Base-by-base conservation (phyloP, 495 filamentous ascomycete genomes). In the Xylaria palmicola region DNA sequence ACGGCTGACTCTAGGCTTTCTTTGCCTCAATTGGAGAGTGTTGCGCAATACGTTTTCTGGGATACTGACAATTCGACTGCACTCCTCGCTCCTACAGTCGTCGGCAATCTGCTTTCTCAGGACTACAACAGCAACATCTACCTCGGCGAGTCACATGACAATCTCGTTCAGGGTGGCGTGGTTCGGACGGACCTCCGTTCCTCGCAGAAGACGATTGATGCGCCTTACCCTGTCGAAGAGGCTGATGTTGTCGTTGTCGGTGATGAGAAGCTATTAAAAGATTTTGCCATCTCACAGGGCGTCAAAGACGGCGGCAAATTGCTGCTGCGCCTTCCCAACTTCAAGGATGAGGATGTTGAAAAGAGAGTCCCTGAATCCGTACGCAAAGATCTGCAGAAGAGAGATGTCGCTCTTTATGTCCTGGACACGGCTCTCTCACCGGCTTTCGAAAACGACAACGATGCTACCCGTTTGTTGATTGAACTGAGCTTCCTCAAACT, bases 41-140 rank as follows among this genome's bases (percentile, higher is more conserved):
- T 88, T 27, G 81, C 90, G 68, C 90, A 98, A 68, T 98, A 92
- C 78, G 85, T 86, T 20, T 96, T 98, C 81, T 98, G 93, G 94
- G 90, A 97, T 71, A 74, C 89, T 17, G 94, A 96, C 63, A 85
- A 85, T 69, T 93, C 91, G 24, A 72, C 75, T 1, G 84, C 87
- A 34, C 80, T 77, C 41, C 78, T 80, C 50, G 87, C 91, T 26
- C 84, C 91, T 8, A 69, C 81, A 20, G 82, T 82, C 37, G 72
- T 97, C 29, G 86, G 88, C 40, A 85, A 86, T 65, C 77, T 94
- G 4, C 79, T 98, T 34, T 88, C 92, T 9, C 78, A 79, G 44
- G 89, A 94, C 68, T 88, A 87, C 0, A 77, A 87, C 1, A 88
- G 75, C 74, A 96, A 94, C 65, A 83, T 98, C 60, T 87, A 88